Evolutionary conservation across 768 basidiomycete species (phyloP), one percentile per base, ranked within the genome.

Genomic region (Kwoniella sp.): DNA sequence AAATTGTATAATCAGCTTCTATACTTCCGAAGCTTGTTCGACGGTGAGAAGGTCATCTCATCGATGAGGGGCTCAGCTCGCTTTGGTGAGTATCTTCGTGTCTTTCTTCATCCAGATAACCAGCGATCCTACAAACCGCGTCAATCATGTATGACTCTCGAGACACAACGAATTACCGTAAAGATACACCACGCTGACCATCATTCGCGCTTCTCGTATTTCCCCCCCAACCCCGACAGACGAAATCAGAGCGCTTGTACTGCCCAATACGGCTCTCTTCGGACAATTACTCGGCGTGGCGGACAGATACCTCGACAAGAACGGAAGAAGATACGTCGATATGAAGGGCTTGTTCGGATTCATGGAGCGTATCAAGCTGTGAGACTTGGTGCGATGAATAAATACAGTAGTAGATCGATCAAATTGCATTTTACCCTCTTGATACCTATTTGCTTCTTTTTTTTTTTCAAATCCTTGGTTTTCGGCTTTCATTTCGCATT

Each of bases 261-360:
- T 63, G 0, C 82, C 83, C 30, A 90, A 94, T 74, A 60, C 70
- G 5, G 76, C 65, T 0, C 83, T 88, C 23, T 82, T 97, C 23
- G 65, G 78, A 1, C 74, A 77, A 4, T 84, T 97, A 82, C 79
- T 80, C 0, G 78, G 73, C 0, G 86, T 87, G 20, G 88, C 91
- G 0, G 84, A 90, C 63, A 88, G 87, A 75, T 91, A 96, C 76
- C 84, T 97, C n/a, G 85, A 91, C 67, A 87, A 88, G 76, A 93
- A 89, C 80, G 94, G 91, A 38, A 84, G 94, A 68, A 86, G 92
- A 63, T 98, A 91, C 89, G 91, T 99, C 20, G 87, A 91, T 71
- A 84, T 99, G 71, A 83, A 84, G 38, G 75, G 83, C 3, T 82
- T 99, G 58, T 98, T 99, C 82, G 87, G 90, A 30, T 89, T 87